Base-by-base conservation (phyloP, 345 rosid genomes). In the Heritiera littoralis region DNA sequence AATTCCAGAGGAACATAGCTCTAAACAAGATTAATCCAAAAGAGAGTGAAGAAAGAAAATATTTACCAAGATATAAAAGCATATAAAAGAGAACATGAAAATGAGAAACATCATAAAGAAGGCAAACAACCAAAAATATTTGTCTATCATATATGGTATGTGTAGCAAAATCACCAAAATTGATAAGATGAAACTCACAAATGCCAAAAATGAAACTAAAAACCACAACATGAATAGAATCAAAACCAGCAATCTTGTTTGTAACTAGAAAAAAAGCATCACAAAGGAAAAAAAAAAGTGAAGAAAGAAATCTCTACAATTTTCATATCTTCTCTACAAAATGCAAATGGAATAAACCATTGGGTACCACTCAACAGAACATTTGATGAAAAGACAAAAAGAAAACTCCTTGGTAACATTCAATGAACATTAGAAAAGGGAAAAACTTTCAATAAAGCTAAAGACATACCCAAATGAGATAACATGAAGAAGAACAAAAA, bases 21-120 rank as follows among this genome's bases (percentile, higher is more conserved):
- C 41, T 60, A 60, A 60, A 60, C 78, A 9, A 59, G 58, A 71
- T 71, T 28, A 51, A 71, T 71, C 60, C 78, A 41, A 74, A 61
- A 75, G 41, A 14, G 43, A 75, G 18, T 7, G 58, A 4, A 32
- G 5, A 38, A 66, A 66, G 48, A 66, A 17, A 40, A 32, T 3
- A 60, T 11, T 11, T 61, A 28, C 56, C 56, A 69, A 69, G 35
- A 69, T 14, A 20, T 69, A 48, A 69, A 43, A 46, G 4, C 55
- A 46, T 46, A 15, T 35, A 17, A 76, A 18, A 76, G 51, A 51
- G 55, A 49, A 64, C 28, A 45, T 76, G 61, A 64, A 49, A 52
- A 48, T 8, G 12, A 20, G 43, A 76, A 76, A 60, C 20, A 23
- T 49, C 52, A 23, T 13, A 5, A 48, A 74, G 10, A 74, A 75